phyloP scores from a whole-genome alignment of 345 rosid species.

The Pugionium cornutum region DNA sequence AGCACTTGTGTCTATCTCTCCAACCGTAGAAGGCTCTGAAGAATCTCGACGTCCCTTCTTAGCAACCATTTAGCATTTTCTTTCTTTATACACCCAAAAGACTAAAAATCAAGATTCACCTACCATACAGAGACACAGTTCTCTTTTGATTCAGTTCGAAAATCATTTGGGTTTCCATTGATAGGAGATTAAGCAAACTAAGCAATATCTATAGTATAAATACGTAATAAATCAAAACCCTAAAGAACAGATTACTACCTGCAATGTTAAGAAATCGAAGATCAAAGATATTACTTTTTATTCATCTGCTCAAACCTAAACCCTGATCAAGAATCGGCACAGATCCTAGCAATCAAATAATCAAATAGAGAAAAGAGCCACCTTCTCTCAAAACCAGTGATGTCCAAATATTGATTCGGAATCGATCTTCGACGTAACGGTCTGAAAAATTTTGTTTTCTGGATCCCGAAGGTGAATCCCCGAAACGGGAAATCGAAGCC shows the following conservation, averaged over 20 bases:
- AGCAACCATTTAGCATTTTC: constrained; percentile 60
- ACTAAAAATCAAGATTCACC: constrained; percentile 22
- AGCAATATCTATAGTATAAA: too few relatives aligned
- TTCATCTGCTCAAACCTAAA: too few relatives aligned
- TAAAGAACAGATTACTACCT: too few relatives aligned
- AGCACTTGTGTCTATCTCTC: constrained; percentile 94
- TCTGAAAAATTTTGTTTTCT: constrained; percentile 11
- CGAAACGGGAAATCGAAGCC: constrained; percentile 36
- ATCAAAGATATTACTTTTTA: too few relatives aligned
- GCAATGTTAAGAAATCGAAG: too few relatives aligned
- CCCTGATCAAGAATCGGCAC: too few relatives aligned
- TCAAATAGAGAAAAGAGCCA: too few relatives aligned
- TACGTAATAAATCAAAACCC: too few relatives aligned
- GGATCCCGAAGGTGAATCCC: constrained; percentile 41
- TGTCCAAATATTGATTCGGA: constrained; percentile 35
- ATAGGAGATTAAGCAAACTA: too few relatives aligned
- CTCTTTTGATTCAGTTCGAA: neutral
- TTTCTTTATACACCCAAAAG: constrained; percentile 17
- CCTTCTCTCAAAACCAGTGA: constrained; percentile 7
- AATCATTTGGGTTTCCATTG: too few relatives aligned
- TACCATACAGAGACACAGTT: constrained; percentile 22
- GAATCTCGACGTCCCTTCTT: constrained; percentile 60
- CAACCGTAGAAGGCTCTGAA: constrained; percentile 72
- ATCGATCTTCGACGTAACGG: constrained; percentile 34
- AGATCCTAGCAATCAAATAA: too few relatives aligned